Evolutionary conservation across 2,329 filamentous ascomycete species (phyloP), one percentile per base, ranked within the genome.

Genomic region (Nemania sp.): DNA sequence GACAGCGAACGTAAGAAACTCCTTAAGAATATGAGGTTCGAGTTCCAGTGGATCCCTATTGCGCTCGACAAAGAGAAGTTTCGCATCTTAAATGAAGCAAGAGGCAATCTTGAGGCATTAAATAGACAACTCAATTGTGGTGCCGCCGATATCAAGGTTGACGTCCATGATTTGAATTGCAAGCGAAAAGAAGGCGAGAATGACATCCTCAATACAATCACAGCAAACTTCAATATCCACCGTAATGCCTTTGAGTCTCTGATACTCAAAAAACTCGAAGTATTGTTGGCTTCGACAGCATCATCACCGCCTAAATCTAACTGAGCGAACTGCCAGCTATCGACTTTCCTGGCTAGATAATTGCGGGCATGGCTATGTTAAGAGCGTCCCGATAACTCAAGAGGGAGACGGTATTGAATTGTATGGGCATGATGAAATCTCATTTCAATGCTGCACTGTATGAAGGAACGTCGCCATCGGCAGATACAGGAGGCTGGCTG

Each of bases 21-120:
- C 2, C 57, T 77, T 1, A 35, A 69, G 10, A 35, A 67, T 29
- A 18, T 66, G 13, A 70, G 54, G 47, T 47, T 63, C 2, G 45
- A 45, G 10, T 45, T 75, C 53, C 63, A 72, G 22, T 72, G 68
- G 74, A 41, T 71, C 3, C 59, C 66, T 1, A 22, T 73, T 3
- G 49, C 63, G 3, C 64, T 77, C 15, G 67, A 69, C 22, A 60
- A 58, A 26, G 74, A 72, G 62, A 70, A 64, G 43, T 24, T 64
- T 6, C 15, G 53, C 1, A 45, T 72, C 8, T 29, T 67, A 11
- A 27, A 20, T 20, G 13, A 54, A 2, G 68, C 65, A 13, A 55
- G 52, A 22, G 24, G 2, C 10, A 32, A 67, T 1, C 45, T 74
- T 8, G 24, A 49, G 2, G 18, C 53, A 8, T 15, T 64, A 6